A percentile compares a stretch with the other conserved stretches of the same genome.
phyloP scores from a whole-genome alignment of 73 alveolate genomes.

The Breviolum minutum region DNA sequence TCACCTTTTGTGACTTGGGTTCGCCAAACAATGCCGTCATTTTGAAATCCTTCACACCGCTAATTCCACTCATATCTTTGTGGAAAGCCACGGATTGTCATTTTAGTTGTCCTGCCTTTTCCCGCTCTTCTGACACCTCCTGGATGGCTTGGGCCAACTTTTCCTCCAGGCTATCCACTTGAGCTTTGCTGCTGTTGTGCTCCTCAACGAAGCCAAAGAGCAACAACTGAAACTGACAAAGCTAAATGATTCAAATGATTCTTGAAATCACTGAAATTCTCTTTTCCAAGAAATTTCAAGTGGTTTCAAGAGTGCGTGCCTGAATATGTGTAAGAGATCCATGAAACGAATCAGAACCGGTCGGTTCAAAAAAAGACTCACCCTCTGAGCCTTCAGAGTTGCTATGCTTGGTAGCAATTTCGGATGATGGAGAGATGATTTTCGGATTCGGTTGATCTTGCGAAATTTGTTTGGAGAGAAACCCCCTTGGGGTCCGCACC shows the following conservation, averaged over 20 bases:
- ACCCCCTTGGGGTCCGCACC: not conserved
- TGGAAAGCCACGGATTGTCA: not conserved
- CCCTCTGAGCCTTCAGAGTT: too few relatives aligned
- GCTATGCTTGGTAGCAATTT: too few relatives aligned
- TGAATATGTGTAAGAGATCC: too few relatives aligned
- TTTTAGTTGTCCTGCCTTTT: not conserved
- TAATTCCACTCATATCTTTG: not conserved
- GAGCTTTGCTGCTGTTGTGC: conserved; percentile 81
- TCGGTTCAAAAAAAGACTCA: too few relatives aligned
- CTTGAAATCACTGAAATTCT: too few relatives aligned
- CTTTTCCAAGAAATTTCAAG: too few relatives aligned
- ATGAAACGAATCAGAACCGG: too few relatives aligned
- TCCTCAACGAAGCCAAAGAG: not conserved
- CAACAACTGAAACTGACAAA: not conserved
- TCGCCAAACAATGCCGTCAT: not conserved
- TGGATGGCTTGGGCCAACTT: conserved; percentile 56
- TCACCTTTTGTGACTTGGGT: not conserved
- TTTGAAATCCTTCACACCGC: not conserved
- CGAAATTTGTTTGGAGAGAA: too few relatives aligned
- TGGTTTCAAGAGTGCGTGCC: too few relatives aligned
- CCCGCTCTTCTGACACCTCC: conserved; percentile 14
- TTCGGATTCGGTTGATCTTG: too few relatives aligned
- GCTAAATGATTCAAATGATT: too few relatives aligned
- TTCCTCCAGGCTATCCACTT: conserved; percentile 39
- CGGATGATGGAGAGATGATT: too few relatives aligned